Evolutionary conservation across 1,284 basidiomycete species (phyloP), one percentile per base, ranked within the genome.

Genomic region (Ceratobasidium theobromae): DNA sequence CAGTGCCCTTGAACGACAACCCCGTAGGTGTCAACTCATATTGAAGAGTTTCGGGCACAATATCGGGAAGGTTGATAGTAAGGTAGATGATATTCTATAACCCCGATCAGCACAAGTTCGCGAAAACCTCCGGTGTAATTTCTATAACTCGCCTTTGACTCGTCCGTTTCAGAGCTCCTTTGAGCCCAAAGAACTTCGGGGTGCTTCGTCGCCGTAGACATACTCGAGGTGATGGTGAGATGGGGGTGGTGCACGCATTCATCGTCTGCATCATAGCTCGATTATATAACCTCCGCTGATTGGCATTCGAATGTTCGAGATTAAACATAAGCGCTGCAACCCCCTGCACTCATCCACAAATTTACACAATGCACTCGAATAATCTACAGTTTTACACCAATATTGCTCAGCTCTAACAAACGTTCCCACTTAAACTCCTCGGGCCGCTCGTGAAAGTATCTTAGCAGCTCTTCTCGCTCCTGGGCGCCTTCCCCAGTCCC

Each of bases 151-250:
- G 91, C 93, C 82, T 94, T 94, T 67, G 82, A 82, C 51, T 86
- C 80, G 23, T 82, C 84, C 8, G 78, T 72, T 23, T 78, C 81
- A 28, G 86, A 90, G 79, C 87, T 91, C 71, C 94, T 85, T 77
- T 97, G 93, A 54, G 94, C 93, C 91, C 93, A 97, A 2, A 92
- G 81, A 62, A 95, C 80, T 79, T 96, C 92, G 48, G 94, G 93
- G 77, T 94, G 91, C 69, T 76, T 28, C 16, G 58, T 51, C 5
- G 21, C 18, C n/a, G n/a, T n/a, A 6, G 48, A 51, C 58, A 51
- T 51, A 4, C 28, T 51, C 5, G 16, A 51, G 48, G 18, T 51
- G 48, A 46, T 46, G 23, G 43, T 25, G 18, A 23, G 35, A 28
- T 21, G 27, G 5, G 32, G 25, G 53, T 55, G 55, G 55, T 58